phyloP scores from a whole-genome alignment of 768 basidiomycete species.

The Phanerochaete carnosa region DNA sequence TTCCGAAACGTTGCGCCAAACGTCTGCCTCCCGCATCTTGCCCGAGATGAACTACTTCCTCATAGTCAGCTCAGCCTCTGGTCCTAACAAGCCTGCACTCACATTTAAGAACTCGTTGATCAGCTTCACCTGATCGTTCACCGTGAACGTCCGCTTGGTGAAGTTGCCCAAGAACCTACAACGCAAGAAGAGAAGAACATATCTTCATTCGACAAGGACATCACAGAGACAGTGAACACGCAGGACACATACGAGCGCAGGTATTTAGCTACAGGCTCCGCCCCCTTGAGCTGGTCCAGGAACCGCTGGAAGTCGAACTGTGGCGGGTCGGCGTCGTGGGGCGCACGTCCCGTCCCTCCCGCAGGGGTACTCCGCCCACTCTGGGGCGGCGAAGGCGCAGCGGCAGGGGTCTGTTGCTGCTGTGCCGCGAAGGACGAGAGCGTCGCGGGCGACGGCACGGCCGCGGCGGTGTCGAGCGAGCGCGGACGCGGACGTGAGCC shows the following conservation, averaged over 20 bases:
- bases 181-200: neutral
- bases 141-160: conserved; percentile 85
- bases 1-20: conserved; percentile 78
- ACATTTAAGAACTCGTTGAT: conserved; percentile 92
- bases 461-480: conserved; percentile 57
- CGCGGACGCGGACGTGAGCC: conserved; percentile 43
- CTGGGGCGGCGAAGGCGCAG: conserved; percentile 9
- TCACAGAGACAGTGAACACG: conserved; percentile 2
- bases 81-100: conserved; percentile 24
- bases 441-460: conserved; percentile 55
- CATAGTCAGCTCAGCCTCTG: neutral
- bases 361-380: conserved; percentile 20
- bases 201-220: neutral
- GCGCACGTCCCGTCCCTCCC: neutral
- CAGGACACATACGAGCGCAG: conserved; percentile 76
- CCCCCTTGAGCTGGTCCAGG: conserved; percentile 79
- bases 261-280: conserved; percentile 94
- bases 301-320: conserved; percentile 94
- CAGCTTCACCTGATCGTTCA: conserved; percentile 91
- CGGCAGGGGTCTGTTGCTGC: conserved; percentile 30
- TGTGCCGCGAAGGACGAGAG: conserved; percentile 53
- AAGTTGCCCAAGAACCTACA: conserved; percentile 90
- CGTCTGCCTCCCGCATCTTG: conserved; percentile 82
- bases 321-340: conserved; percentile 32
- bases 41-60: conserved; percentile 75